Conservation (phyloP, 345 rosid species). For the Erysimum cheiranthoides region DNA sequence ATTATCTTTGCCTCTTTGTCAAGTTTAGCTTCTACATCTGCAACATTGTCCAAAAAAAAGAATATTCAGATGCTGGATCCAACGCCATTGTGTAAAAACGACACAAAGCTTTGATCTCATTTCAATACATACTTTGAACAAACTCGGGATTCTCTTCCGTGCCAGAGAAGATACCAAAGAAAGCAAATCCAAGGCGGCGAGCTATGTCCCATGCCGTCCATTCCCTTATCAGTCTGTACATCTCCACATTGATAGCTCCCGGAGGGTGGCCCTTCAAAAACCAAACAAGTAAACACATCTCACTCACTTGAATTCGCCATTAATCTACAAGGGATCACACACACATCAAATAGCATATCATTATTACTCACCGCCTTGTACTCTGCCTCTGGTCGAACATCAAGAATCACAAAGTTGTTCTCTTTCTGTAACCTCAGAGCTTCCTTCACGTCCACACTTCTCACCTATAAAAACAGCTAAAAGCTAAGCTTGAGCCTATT, state of each 20-base stretch:
- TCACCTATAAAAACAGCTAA: conserved; percentile 55
- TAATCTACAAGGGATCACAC: background rate
- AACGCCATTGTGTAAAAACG: conserved; percentile 11
- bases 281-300: conserved; percentile 8
- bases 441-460: conserved; percentile 97
- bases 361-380: conserved; percentile 71
- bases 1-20: conserved; percentile 85
- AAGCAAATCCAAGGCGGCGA: conserved; percentile 94
- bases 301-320: background rate
- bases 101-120: conserved; percentile 5
- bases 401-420: conserved; percentile 96
- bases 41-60: conserved; percentile 3
- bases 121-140: conserved; percentile 55
- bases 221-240: conserved; percentile 92
- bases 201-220: conserved; percentile 99
- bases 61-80: conserved; percentile 10
- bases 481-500: background rate
- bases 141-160: conserved; percentile 98
- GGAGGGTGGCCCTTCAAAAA: conserved; percentile 71
- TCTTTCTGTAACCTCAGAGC: conserved; percentile 93
- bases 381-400: conserved; percentile 94
- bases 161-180: conserved; percentile 95
- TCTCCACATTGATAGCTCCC: conserved; percentile 88
- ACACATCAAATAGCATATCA: background rate
- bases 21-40: conserved; percentile 84